These are phyloP conservation scores for Arthroderma sp. DNA, from an alignment of 2,329 filamentous ascomycete genomes.

Conservation along the genomic window DNA sequence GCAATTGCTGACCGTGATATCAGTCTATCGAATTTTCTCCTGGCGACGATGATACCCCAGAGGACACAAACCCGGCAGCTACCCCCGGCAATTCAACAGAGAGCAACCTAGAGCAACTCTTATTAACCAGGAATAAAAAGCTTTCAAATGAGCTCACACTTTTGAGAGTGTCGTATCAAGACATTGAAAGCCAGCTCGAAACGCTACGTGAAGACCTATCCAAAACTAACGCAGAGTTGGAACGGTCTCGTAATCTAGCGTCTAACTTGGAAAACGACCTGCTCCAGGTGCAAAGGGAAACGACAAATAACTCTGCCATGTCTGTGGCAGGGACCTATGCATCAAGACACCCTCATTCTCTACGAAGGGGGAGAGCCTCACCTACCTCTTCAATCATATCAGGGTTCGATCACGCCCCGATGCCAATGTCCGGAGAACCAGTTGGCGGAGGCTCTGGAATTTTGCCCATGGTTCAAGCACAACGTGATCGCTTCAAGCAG, in stretches of 20 bases:
- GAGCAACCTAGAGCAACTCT: conserved; percentile 77
- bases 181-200: conserved; percentile 68
- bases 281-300: conserved; percentile 72
- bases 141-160: conserved; percentile 86
- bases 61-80: conserved; percentile 21
- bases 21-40: conserved; percentile 90
- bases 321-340: conserved; percentile 87
- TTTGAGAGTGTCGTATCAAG: conserved; percentile 83
- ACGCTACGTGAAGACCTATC: conserved; percentile 73
- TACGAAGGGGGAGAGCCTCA: conserved; percentile 58
- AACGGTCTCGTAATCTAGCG: conserved; percentile 71
- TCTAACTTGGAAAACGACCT: conserved; percentile 86
- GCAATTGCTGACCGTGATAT: conserved; percentile 5
- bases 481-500: conserved; percentile 96
- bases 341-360: conserved; percentile 61
- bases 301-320: conserved; percentile 67
- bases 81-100: conserved; percentile 45
- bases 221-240: conserved; percentile 69
- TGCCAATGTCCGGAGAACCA: conserved; percentile 45
- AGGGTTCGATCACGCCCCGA: conserved; percentile 64
- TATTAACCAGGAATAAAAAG: conserved; percentile 92
- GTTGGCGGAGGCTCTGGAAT: conserved; percentile 73
- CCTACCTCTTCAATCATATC: conserved; percentile 97
- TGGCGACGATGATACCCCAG: conserved; percentile 51
- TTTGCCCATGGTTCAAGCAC: conserved; percentile 93